These are phyloP conservation scores for Dipodascus geniculatus DNA, from an alignment of 805 yeast species.

Conservation along the genomic window DNA sequence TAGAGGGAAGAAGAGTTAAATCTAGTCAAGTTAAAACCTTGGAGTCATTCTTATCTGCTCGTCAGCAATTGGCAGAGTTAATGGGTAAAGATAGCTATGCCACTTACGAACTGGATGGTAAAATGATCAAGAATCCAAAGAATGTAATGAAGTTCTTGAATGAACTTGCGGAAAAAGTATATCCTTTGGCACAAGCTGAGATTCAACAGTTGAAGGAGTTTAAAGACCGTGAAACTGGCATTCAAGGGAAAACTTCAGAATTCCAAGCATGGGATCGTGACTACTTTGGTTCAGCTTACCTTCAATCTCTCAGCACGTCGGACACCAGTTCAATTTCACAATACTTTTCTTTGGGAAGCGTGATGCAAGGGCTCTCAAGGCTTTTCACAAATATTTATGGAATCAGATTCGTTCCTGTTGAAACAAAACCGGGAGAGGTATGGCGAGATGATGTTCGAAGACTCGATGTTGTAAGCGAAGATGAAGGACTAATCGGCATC, in stretches of 20 bases:
- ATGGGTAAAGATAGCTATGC: slow-evolving; percentile 63
- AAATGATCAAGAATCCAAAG: slow-evolving; percentile 77
- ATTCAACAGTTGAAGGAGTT: slow-evolving; percentile 27
- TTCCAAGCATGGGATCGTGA: slow-evolving; percentile 91
- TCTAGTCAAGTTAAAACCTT: slow-evolving; percentile 49
- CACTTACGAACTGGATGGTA: slow-evolving; percentile 73
- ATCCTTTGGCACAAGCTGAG: slow-evolving; percentile 48
- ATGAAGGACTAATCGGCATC: slow-evolving; percentile 57
- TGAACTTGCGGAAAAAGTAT: slow-evolving; percentile 42
- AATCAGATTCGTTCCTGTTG: slow-evolving; percentile 57
- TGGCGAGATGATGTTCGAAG: slow-evolving; percentile 85
- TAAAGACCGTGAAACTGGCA: slow-evolving; percentile 27
- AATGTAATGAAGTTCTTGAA: slow-evolving; percentile 61
- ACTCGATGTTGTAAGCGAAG: slow-evolving; percentile 58
- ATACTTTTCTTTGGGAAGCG: slow-evolving; percentile 76
- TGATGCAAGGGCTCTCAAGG: slow-evolving; percentile 69
- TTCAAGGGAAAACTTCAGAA: slow-evolving; percentile 22
- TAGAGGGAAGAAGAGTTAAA: slow-evolving; percentile 55
- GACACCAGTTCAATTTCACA: slow-evolving; percentile 39
- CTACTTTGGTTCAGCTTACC: slow-evolving; percentile 33
- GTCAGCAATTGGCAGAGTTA: slow-evolving; percentile 62
- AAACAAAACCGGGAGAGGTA: slow-evolving; percentile 58
- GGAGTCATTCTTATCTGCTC: slow-evolving; percentile 44
- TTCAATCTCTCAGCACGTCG: slow-evolving; percentile 15
- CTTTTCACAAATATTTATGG: slow-evolving; percentile 67